Percentiles rank a stretch among this genome's conserved stretches.
phyloP scores from a whole-genome alignment of 331 rosid species.

The Pyrus hybrid region DNA sequence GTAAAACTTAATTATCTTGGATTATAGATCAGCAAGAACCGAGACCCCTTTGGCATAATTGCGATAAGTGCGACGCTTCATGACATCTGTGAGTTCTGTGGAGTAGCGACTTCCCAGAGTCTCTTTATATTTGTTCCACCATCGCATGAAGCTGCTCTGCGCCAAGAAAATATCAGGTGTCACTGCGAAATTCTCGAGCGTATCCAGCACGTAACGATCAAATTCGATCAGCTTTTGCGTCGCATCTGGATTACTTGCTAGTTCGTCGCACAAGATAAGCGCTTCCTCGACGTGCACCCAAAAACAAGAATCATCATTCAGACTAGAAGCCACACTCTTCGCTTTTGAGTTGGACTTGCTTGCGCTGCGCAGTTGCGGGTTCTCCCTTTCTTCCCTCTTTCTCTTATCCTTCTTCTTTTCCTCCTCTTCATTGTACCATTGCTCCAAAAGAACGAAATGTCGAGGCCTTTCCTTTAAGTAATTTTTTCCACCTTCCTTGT shows the following conservation, averaged over 20 bases:
- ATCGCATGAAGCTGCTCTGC: slow-evolving; percentile 41
- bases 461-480: slow-evolving; percentile 24
- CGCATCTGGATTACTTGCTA: slow-evolving; percentile 1
- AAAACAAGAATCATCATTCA: slow-evolving; percentile 63
- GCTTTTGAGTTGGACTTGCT: neutral
- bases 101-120: neutral
- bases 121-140: slow-evolving; percentile 46
- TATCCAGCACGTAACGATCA: slow-evolving; percentile 33
- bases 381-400: accelerated
- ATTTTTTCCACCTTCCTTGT: slow-evolving; percentile 4
- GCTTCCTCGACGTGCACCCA: slow-evolving; percentile 71
- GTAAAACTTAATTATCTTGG: neutral
- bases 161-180: slow-evolving; percentile 55
- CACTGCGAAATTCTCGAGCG: slow-evolving; percentile 29
- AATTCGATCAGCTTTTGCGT: slow-evolving; percentile 15
- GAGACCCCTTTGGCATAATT: neutral
- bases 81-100: slow-evolving; percentile 7
- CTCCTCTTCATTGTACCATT: neutral
- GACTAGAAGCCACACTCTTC: slow-evolving; percentile 13
- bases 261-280: slow-evolving; percentile 11
- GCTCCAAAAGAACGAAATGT: slow-evolving; percentile 31
- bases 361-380: too few relatives aligned
- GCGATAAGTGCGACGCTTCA: neutral
- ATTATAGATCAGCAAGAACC: neutral
- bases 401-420: neutral